Evolutionary conservation across 2,329 filamentous ascomycete species (phyloP).

Genomic region (Aaosphaeria arxii): DNA sequence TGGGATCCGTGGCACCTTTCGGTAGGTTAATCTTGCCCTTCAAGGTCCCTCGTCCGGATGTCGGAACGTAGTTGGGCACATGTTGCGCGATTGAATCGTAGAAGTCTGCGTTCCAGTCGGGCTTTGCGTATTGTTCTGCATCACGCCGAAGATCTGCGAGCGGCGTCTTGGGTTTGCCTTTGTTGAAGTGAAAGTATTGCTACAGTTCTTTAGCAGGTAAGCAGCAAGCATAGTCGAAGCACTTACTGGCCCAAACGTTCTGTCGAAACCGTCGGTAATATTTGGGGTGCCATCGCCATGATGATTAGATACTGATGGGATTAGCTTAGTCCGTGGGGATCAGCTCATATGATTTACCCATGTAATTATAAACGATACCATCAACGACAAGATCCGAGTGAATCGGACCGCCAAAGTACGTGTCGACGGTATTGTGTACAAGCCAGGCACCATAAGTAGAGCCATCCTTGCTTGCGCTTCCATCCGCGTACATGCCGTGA

Average conservation of each 20-base stretch:
- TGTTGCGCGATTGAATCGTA: slow-evolving; percentile 62
- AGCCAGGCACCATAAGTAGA: slow-evolving; percentile 60
- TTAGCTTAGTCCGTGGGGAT: neutral
- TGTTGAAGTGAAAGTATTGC: slow-evolving; percentile 63
- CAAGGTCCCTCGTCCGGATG: slow-evolving; percentile 50
- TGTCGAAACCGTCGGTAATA: slow-evolving; percentile 62
- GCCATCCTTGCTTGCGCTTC: slow-evolving; percentile 49
- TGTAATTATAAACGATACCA: slow-evolving; percentile 64
- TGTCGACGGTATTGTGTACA: slow-evolving; percentile 63
- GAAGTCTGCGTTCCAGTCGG: slow-evolving; percentile 57
- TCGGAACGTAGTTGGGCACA: slow-evolving; percentile 58
- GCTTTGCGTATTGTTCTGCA: slow-evolving; percentile 50
- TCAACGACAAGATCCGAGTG: slow-evolving; percentile 64
- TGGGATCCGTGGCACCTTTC: slow-evolving; percentile 45
- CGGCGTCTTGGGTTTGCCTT: slow-evolving; percentile 38
- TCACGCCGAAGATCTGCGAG: slow-evolving; percentile 51
- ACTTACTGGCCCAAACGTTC: slow-evolving; percentile 57
- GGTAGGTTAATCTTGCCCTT: slow-evolving; percentile 53
- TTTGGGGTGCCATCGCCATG: slow-evolving; percentile 63
- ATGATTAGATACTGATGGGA: slow-evolving; percentile 46
- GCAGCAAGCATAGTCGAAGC: neutral
- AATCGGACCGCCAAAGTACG: slow-evolving; percentile 60
- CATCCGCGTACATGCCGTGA: slow-evolving; percentile 56
- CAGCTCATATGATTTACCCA: neutral
- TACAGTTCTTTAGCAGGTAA: neutral